Evolutionary conservation across 2,329 filamentous ascomycete species (phyloP).

Genomic region (Pseudogymnoascus sp.): DNA sequence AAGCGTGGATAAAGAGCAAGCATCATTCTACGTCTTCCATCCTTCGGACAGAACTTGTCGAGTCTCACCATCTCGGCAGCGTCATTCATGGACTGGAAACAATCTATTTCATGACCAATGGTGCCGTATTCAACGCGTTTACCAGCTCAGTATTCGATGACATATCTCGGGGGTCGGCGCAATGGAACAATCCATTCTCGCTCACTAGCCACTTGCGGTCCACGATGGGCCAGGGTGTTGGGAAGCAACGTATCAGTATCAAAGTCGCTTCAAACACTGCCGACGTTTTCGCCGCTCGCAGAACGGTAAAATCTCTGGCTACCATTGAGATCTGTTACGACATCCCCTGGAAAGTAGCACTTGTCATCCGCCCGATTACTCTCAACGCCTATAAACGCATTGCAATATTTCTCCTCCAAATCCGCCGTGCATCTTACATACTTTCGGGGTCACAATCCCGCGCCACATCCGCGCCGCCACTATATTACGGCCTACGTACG

Average conservation of each 20-base stretch:
- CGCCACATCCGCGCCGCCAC: conserved; percentile 35
- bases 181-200: conserved; percentile 75
- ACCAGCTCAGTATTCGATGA: conserved; percentile 64
- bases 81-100: conserved; percentile 59
- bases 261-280: conserved; percentile 37
- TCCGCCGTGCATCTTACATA: conserved; percentile 60
- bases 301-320: conserved; percentile 55
- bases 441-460: conserved; percentile 49
- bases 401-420: conserved; percentile 70
- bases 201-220: conserved; percentile 71
- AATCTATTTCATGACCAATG: conserved; percentile 72
- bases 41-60: conserved; percentile 59
- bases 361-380: conserved; percentile 62
- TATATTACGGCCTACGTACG: conserved; percentile 55
- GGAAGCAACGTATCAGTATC: conserved; percentile 56
- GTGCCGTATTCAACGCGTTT: conserved; percentile 57
- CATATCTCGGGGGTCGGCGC: conserved; percentile 51
- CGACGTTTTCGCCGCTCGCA: conserved; percentile 40
- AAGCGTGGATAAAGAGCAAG: conserved; percentile 68
- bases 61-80: conserved; percentile 57
- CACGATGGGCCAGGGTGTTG: conserved; percentile 52
- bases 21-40: conserved; percentile 60
- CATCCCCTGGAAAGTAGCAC: conserved; percentile 58
- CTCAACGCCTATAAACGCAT: conserved; percentile 61
- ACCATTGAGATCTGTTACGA: conserved; percentile 60